Evolutionary conservation across 306 rosid genomes (phyloP).

Genomic region (Boehmeria nivea): DNA sequence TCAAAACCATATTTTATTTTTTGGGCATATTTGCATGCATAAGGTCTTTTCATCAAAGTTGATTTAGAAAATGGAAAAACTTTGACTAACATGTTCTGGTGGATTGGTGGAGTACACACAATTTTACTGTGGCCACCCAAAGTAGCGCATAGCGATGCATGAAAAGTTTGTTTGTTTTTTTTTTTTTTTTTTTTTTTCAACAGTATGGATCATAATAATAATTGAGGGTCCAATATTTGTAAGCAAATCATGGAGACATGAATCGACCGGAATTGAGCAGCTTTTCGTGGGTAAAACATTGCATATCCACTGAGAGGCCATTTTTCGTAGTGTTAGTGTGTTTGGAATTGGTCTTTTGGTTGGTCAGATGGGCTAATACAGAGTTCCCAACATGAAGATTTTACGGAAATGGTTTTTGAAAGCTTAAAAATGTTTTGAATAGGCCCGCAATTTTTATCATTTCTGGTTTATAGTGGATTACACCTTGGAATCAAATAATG

Average conservation of each 20-base stretch:
- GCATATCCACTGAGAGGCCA: too few relatives aligned
- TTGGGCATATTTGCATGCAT: slow-evolving; percentile 4
- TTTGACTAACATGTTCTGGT: neutral
- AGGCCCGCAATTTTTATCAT: slow-evolving; percentile 1
- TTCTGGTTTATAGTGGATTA: slow-evolving; percentile 12
- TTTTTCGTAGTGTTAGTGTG: neutral
- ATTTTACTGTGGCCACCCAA: neutral
- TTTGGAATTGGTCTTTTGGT: neutral
- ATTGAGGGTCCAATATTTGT: neutral
- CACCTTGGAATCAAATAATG: neutral
- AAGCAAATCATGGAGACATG: slow-evolving; percentile 1
- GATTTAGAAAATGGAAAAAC: neutral
- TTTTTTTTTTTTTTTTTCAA: neutral
- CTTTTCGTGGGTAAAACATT: too few relatives aligned
- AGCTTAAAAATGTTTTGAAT: neutral
- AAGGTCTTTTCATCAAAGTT: neutral
- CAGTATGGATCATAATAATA: neutral
- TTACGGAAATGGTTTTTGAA: neutral
- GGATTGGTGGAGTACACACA: neutral
- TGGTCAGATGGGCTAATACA: neutral
- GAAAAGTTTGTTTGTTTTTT: neutral
- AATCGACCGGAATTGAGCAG: neutral
- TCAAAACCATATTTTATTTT: too few relatives aligned
- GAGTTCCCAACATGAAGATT: neutral
- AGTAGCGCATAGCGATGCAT: neutral